Conservation (phyloP, 306 rosid species). For the Sicyos baderoa region DNA sequence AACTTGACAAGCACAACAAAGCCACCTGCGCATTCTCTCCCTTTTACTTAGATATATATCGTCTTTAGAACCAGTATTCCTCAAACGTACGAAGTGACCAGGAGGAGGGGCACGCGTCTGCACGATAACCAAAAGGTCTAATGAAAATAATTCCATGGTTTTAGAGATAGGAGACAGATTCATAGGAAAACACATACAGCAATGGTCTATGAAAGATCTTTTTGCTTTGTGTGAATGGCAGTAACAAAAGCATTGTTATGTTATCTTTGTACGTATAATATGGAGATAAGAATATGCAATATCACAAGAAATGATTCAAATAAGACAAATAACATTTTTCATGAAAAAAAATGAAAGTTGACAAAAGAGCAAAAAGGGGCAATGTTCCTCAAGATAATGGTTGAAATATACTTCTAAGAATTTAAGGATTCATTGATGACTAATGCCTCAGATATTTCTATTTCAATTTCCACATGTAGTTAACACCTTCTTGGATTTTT, state of each 20-base stretch:
- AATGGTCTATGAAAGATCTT: not conserved
- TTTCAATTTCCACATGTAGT: not conserved
- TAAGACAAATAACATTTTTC: not conserved
- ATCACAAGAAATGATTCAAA: not conserved
- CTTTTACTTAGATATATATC: constrained; percentile 43
- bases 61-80: constrained; percentile 33
- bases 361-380: not conserved
- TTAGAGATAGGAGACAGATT: not conserved
- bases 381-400: not conserved
- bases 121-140: constrained; percentile 18
- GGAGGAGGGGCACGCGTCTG: constrained; percentile 54
- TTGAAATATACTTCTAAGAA: not conserved
- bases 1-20: constrained; percentile 55
- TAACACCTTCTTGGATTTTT: not conserved
- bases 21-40: constrained; percentile 61
- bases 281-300: not conserved
- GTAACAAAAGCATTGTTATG: not conserved
- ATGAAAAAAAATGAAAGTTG: not conserved
- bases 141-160: not conserved
- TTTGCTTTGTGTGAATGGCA: not conserved
- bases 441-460: not conserved
- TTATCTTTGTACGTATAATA: not conserved
- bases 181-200: not conserved
- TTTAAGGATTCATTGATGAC: not conserved
- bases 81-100: constrained; percentile 44